phyloP scores from a whole-genome alignment of 352 stramenopile species.

The Blastocystis sp. region DNA sequence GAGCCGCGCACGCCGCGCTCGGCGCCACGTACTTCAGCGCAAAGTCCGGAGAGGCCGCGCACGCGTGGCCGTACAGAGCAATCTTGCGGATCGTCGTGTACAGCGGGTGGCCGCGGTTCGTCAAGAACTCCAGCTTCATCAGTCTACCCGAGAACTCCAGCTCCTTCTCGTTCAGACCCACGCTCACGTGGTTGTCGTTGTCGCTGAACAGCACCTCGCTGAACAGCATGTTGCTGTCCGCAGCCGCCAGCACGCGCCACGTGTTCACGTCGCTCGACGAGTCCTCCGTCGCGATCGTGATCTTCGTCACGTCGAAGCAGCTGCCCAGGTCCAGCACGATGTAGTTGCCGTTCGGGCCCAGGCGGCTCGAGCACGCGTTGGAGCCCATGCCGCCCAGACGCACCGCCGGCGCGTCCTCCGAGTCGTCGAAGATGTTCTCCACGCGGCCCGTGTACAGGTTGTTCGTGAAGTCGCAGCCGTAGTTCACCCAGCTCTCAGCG shows the following conservation, averaged over 20 bases:
- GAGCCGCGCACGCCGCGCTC: not conserved
- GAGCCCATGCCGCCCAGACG: constrained; percentile 31
- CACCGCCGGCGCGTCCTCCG: not conserved
- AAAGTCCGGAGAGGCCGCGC: not conserved
- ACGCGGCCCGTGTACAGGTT: constrained; percentile 53
- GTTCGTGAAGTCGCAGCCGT: constrained; percentile 50
- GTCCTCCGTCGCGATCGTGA: constrained; percentile 19
- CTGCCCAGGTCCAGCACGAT: constrained; percentile 56
- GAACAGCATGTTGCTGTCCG: constrained; percentile 28
- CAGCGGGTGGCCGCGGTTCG: constrained; percentile 29
- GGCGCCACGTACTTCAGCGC: constrained; percentile 61
- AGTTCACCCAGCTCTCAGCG: constrained; percentile 30
- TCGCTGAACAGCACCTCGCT: constrained; percentile 38
- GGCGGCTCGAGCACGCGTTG: constrained; percentile 36
- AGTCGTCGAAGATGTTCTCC: constrained; percentile 24
- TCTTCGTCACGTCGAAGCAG: constrained; percentile 41
- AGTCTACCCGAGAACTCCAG: constrained; percentile 53
- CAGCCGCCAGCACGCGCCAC: constrained; percentile 36
- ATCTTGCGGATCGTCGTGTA: constrained; percentile 61
- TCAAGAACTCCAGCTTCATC: constrained; percentile 62
- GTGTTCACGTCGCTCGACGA: not conserved
- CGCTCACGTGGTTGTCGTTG: constrained; percentile 33
- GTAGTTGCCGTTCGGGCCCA: constrained; percentile 67
- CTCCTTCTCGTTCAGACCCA: constrained; percentile 24
- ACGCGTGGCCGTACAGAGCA: constrained; percentile 43